Conservation (phyloP, 352 stramenopile species). For the Pythium phragmiticola region DNA sequence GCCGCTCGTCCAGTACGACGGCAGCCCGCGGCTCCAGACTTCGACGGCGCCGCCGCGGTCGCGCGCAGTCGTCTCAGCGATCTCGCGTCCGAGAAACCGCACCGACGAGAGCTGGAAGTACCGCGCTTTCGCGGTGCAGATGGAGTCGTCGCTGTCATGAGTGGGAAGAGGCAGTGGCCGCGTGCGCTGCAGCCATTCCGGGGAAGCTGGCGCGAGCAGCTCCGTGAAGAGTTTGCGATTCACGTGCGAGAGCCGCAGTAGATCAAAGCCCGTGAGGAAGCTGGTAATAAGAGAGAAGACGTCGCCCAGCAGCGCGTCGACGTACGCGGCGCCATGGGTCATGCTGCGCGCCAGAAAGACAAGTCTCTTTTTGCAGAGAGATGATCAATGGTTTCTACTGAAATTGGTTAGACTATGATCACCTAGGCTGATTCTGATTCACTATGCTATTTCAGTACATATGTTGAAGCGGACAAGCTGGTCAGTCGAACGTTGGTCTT, state of each 20-base stretch:
- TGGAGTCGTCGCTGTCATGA: neutral
- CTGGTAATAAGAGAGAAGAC: constrained; percentile 23
- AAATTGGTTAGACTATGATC: too few species aligned
- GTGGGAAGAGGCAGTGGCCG: too few species aligned
- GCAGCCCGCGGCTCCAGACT: neutral
- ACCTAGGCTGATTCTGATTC: too few species aligned
- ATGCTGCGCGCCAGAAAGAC: neutral
- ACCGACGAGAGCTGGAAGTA: constrained; percentile 6
- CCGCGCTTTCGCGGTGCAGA: neutral
- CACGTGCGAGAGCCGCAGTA: constrained; percentile 33
- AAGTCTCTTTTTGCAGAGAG: too few species aligned
- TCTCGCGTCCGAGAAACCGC: constrained; percentile 7
- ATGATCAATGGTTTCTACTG: too few species aligned
- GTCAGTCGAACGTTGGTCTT: too few species aligned
- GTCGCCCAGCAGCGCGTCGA: constrained; percentile 27
- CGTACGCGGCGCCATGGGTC: neutral
- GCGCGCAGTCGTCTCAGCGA: neutral
- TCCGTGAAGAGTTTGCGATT: constrained; percentile 5
- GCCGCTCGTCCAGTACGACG: neutral
- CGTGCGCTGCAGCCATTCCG: constrained; percentile 1
- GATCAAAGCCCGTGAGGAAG: constrained; percentile 28
- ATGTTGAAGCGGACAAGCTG: too few species aligned
- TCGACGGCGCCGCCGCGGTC: neutral
- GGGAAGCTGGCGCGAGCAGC: constrained; percentile 2
- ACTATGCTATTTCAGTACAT: too few species aligned